Conservation (phyloP, 441 rosid species). For the Populus tomentosa region DNA sequence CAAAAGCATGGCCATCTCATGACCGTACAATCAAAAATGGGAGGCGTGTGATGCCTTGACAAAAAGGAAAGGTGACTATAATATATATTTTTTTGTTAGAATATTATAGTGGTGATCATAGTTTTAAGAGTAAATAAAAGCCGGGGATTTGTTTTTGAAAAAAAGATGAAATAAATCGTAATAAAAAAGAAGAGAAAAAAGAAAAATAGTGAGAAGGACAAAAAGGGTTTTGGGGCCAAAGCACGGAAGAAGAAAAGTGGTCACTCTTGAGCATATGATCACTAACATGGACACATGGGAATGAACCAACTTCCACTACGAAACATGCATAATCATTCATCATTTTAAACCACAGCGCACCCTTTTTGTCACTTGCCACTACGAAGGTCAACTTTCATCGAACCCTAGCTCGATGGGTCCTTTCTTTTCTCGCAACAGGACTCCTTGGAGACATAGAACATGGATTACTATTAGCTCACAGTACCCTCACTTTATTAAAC, state of each 20-base stretch:
- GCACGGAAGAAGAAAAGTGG: constrained; percentile 19
- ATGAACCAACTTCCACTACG: constrained; percentile 24
- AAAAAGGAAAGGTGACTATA: constrained; percentile 6
- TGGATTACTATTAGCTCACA: too few species aligned
- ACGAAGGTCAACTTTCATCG: constrained; percentile 27
- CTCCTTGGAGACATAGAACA: too few species aligned
- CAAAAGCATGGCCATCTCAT: constrained; percentile 7
- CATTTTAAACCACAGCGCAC: constrained; percentile 16
- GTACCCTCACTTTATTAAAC: too few species aligned
- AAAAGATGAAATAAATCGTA: not conserved
- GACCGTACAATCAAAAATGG: constrained; percentile 35
- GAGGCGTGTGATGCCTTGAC: constrained; percentile 19
- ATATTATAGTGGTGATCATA: not conserved
- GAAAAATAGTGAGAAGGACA: constrained; percentile 21
- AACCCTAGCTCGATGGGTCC: not conserved
- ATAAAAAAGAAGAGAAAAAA: not conserved
- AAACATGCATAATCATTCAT: constrained; percentile 21
- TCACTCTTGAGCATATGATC: constrained; percentile 20
- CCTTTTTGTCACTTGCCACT: constrained; percentile 29
- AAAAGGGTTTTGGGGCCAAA: constrained; percentile 26
- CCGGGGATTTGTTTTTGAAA: too few species aligned
- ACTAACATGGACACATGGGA: constrained; percentile 33
- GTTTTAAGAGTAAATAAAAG: not conserved
- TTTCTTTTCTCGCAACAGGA: too few species aligned
- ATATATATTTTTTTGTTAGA: too few species aligned